phyloP scores from a whole-genome alignment of 148 eudicot species.

The Rhododendron henanense region DNA sequence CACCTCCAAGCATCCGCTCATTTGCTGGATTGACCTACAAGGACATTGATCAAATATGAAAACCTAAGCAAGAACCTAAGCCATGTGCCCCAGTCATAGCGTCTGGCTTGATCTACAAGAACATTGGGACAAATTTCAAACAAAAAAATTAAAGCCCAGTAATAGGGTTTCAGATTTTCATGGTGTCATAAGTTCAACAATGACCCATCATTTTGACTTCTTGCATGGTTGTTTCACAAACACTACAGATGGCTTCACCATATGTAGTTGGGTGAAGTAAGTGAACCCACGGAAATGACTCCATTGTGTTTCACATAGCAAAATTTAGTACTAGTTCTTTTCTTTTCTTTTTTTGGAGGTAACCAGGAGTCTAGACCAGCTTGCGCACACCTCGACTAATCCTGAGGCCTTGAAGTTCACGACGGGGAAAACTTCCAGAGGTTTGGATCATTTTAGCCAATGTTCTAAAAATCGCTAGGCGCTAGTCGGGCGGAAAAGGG shows the following conservation, averaged over 20 bases:
- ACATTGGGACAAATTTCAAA: neutral
- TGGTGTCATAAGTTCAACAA: neutral
- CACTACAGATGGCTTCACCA: neutral
- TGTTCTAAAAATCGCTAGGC: no score
- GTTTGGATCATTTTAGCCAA: neutral
- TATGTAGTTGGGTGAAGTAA: neutral
- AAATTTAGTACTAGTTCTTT: no score
- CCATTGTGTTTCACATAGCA: neutral
- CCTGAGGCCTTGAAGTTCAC: neutral
- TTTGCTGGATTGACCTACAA: slow-evolving; percentile 92
- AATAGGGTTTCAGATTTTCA: neutral
- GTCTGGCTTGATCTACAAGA: neutral
- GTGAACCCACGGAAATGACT: neutral
- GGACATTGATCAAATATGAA: neutral
- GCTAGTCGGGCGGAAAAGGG: no score
- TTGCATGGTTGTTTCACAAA: neutral
- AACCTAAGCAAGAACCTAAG: neutral
- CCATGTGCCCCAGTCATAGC: neutral
- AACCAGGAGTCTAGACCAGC: no score
- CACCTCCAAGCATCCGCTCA: slow-evolving; percentile 91
- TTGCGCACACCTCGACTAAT: neutral
- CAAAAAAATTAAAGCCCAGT: neutral
- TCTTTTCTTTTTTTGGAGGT: neutral
- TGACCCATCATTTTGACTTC: neutral
- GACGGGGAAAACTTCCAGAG: neutral